Base-by-base conservation (phyloP, 169 alveolate species). In the Besnoitia besnoiti region DNA sequence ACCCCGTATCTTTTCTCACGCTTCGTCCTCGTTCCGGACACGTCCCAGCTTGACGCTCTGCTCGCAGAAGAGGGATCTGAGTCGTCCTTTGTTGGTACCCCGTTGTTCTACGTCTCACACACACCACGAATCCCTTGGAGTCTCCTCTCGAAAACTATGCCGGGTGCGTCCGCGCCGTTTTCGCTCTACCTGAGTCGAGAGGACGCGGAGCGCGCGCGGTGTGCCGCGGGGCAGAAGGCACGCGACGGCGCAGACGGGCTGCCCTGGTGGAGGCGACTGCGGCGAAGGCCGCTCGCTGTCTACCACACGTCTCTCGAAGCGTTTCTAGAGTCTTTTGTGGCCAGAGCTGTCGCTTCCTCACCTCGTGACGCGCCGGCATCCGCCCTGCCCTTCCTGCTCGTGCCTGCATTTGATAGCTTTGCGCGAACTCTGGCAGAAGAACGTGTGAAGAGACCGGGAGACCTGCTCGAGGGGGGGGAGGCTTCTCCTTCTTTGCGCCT, bases 241-340 rank as follows among this genome's bases (percentile, higher is more conserved):
- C 67, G 12, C 67, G 67, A 16, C 27, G 27, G n/a, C n/a, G n/a
- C n/a, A n/a, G n/a, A n/a, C n/a, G n/a, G 27, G 3, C 67, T 1
- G 67, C 67, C 67, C 33, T 55, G 67, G 67, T 55, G 67, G 67
- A 21, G 67, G 67, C 12, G 24, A 5, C 30, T 55, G 30, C 33
- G 67, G 5, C 7, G 67, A 19, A 21, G 67, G 12, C 67, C 67
- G 30, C 67, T 55, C 33, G 30, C 67, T 21, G 67, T 55, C 33
- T n/a, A 55, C 67, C 67, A n/a, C 67, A 55, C 67, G 67, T 73
- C 82, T 24, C 82, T 73, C 47, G 82, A 73, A n/a, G 3, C 82
- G 8, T 73, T 73, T n/a, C 82, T 73, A 16, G 67, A 55, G 67
- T 21, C 67, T 3, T 55, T 55, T 55, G 67, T n/a, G 27, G 67